A percentile compares a stretch with the other conserved stretches of the same genome.
These are phyloP conservation scores for Ogataea populi-albae DNA, from an alignment of 805 yeast genomes.

Conservation along the genomic window DNA sequence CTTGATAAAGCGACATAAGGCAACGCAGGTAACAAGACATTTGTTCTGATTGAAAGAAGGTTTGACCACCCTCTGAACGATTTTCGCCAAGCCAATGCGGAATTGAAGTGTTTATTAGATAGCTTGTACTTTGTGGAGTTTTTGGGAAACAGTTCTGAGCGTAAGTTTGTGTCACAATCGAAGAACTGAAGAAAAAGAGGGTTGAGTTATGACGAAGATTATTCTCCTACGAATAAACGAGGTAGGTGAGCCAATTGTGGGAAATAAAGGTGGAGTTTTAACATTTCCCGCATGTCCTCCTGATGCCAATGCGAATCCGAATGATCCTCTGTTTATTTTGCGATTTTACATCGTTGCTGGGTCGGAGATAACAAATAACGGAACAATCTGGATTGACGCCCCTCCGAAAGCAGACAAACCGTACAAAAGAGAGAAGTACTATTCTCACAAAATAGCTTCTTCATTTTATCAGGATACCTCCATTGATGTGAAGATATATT, in stretches of 20 bases:
- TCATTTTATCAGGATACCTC: slow-evolving; percentile 62
- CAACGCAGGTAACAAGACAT: no score
- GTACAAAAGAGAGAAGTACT: slow-evolving; percentile 59
- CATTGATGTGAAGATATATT: slow-evolving; percentile 57
- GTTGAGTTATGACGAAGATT: slow-evolving; percentile 39
- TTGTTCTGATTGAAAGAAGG: no score
- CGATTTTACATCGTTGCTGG: slow-evolving; percentile 73
- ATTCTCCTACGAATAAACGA: slow-evolving; percentile 46
- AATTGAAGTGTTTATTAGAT: no score
- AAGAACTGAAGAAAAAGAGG: no score
- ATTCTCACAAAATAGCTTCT: slow-evolving; percentile 47
- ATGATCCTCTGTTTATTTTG: slow-evolving; percentile 44
- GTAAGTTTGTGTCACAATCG: no score
- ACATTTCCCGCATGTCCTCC: slow-evolving; percentile 47
- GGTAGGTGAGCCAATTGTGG: slow-evolving; percentile 44
- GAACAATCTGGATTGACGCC: slow-evolving; percentile 69
- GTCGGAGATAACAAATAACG: slow-evolving; percentile 66
- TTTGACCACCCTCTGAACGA: no score
- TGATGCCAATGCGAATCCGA: slow-evolving; percentile 28
- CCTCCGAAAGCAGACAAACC: slow-evolving; percentile 43
- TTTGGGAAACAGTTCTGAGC: no score
- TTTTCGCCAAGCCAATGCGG: no score
- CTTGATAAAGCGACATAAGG: no score
- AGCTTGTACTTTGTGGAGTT: no score
- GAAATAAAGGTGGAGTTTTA: slow-evolving; percentile 45